Evolutionary conservation across 257 asterid species (phyloP), one percentile per base, ranked within the genome.

Genomic region (Rehmannia glutinosa): DNA sequence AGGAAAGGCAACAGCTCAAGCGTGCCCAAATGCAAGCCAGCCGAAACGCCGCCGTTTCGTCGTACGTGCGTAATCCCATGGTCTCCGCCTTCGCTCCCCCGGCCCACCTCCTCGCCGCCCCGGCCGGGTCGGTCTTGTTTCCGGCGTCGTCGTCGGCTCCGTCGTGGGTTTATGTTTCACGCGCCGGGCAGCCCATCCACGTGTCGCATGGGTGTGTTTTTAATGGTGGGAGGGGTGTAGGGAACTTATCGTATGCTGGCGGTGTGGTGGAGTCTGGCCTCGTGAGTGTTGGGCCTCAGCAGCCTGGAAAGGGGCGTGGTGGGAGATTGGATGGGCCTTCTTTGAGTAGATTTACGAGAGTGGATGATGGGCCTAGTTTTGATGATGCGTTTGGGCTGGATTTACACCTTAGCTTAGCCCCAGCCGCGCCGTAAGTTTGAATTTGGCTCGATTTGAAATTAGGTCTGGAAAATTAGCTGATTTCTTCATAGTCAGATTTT

Each of bases 1-100:
- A 89, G 69, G 98, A 92, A 33, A 69, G 97, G 25, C 98, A 92
- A 49, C 98, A 92, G 68, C 79, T 89, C 49, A 92, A 89, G 77
- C 92, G 97, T 1, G 96, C 98, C 0, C 95, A 92, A 75, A 71
- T 89, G 71, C 98, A 89, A 39, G 96, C 98, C 38, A 85, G 66
- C 25, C 54, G 96, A 11, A 91, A 86, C 91, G 96, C 96, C 8
- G 93, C 93, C 73, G 88, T 78, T 28, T 87, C 97, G 0, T 87
- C 97, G 0, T 91, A 85, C 86, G 80, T 84, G 80, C 82, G 96
- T 4, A 89, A 84, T 82, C 95, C 98, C 8, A 92, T 92, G 62
- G 75, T 79, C 60, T 79, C 96, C 24, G 94, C 98, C 71, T 92
- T 92, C 20, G 78, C 96, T 5, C 85, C 96, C 12, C 96, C 98